Conservation (phyloP, 225 moss, liverwort and hornwort genomes). For the Bryum argenteum region DNA sequence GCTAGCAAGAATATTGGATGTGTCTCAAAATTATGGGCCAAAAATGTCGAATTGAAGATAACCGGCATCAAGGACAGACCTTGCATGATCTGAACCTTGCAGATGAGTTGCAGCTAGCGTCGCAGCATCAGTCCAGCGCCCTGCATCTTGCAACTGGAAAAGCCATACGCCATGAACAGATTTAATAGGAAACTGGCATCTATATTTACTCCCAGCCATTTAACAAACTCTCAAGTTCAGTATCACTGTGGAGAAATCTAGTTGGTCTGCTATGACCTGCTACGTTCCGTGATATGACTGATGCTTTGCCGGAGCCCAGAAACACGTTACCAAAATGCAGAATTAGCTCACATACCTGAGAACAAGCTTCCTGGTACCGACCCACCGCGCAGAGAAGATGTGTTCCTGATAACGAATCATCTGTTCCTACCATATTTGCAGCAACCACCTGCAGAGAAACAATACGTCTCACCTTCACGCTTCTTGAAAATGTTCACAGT, state of each 20-base stretch:
- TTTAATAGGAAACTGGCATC: conserved; percentile 17
- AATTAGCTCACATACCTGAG: conserved; percentile 59
- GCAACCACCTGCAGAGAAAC: conserved; percentile 80
- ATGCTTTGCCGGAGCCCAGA: conserved; percentile 9
- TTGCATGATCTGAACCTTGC: conserved; percentile 91
- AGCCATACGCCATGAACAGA: conserved; percentile 24
- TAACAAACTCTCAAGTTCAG: conserved; percentile 12
- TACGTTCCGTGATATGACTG: conserved; percentile 2
- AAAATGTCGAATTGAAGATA: conserved; percentile 2
- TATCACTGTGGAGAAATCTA: neutral
- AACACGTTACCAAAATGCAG: conserved; percentile 1
- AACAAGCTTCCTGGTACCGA: conserved; percentile 98
- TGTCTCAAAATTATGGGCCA: neutral
- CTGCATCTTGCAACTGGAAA: conserved; percentile 95
- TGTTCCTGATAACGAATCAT: conserved; percentile 92
- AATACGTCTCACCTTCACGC: neutral
- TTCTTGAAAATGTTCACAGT: conserved; percentile 13
- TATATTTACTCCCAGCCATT: conserved; percentile 23
- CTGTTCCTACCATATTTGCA: conserved; percentile 97
- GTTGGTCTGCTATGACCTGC: neutral
- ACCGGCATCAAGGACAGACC: conserved; percentile 49
- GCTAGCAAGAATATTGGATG: too few relatives aligned
- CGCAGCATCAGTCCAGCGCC: conserved; percentile 96
- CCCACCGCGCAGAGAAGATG: conserved; percentile 99
- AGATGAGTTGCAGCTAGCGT: conserved; percentile 94